phyloP scores from a whole-genome alignment of 2,329 filamentous ascomycete species.

The Byssoonygena ceratinophila region DNA sequence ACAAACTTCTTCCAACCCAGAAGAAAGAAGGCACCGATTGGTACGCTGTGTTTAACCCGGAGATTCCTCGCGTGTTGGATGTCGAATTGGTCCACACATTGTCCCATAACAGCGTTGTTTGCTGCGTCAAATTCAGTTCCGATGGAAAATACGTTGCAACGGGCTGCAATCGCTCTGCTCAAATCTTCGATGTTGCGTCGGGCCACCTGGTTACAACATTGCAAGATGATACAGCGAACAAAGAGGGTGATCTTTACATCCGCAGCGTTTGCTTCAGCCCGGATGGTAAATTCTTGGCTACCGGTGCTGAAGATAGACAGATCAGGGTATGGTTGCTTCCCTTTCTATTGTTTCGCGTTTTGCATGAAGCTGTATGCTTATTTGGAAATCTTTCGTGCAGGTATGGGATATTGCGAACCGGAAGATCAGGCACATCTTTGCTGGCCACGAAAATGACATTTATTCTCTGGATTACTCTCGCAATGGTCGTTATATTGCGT shows the following conservation, averaged over 20 bases:
- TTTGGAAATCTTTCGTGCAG: conserved; percentile 35
- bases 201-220: conserved; percentile 82
- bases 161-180: conserved; percentile 96
- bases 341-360: conserved; percentile 5
- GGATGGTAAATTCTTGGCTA: conserved; percentile 85
- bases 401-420: conserved; percentile 87
- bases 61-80: conserved; percentile 77
- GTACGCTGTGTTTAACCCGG: conserved; percentile 95
- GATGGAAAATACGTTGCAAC: conserved; percentile 95
- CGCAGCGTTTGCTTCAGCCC: conserved; percentile 97
- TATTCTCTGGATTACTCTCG: conserved; percentile 92
- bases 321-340: conserved; percentile 59
- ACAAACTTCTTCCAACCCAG: conserved; percentile 70
- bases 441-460: conserved; percentile 97
- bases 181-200: conserved; percentile 87
- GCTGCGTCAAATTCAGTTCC: conserved; percentile 91
- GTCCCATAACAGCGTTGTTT: conserved; percentile 89
- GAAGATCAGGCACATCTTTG: conserved; percentile 82
- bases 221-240: conserved; percentile 77
- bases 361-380: neutral
- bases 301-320: conserved; percentile 93
- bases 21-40: conserved; percentile 88
- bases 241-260: conserved; percentile 89
- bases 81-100: conserved; percentile 91
- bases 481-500: conserved; percentile 88